Evolutionary conservation across 2,329 filamentous ascomycete species (phyloP).

Genomic region (Neoascochyta sp.): DNA sequence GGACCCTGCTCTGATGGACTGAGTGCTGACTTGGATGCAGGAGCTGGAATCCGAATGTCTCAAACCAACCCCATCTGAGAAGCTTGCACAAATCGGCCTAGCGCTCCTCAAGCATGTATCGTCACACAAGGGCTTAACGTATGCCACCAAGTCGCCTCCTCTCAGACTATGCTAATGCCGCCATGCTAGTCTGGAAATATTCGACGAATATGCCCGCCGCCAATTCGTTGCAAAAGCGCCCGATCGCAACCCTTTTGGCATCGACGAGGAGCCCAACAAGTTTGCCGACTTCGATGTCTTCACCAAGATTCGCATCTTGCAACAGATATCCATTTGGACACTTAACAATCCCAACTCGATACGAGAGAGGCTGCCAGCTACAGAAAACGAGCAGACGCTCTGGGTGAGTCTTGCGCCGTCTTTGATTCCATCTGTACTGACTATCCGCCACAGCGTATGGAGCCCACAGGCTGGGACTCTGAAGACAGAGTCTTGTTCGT

Average conservation of each 20-base stretch:
- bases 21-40: constrained; percentile 50
- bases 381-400: constrained; percentile 72
- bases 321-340: constrained; percentile 85
- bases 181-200: too few species aligned
- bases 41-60: constrained; percentile 86
- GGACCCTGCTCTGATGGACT: constrained; percentile 3
- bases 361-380: constrained; percentile 79
- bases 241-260: constrained; percentile 77
- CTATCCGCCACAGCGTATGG: constrained; percentile 54
- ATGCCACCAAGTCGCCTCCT: constrained; percentile 38
- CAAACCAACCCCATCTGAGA: constrained; percentile 66
- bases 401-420: constrained; percentile 62
- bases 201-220: constrained; percentile 88
- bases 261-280: constrained; percentile 65
- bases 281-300: constrained; percentile 82
- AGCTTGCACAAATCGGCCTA: constrained; percentile 77
- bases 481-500: constrained; percentile 85
- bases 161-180: too few species aligned
- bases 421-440: constrained; percentile 1
- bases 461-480: constrained; percentile 83
- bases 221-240: constrained; percentile 84
- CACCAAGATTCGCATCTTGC: constrained; percentile 76
- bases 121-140: constrained; percentile 89
- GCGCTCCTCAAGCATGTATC: constrained; percentile 88
- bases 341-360: constrained; percentile 84